These are phyloP conservation scores for Pseudogymnoascus sp. DNA, from an alignment of 2,329 filamentous ascomycete genomes.

Conservation along the genomic window DNA sequence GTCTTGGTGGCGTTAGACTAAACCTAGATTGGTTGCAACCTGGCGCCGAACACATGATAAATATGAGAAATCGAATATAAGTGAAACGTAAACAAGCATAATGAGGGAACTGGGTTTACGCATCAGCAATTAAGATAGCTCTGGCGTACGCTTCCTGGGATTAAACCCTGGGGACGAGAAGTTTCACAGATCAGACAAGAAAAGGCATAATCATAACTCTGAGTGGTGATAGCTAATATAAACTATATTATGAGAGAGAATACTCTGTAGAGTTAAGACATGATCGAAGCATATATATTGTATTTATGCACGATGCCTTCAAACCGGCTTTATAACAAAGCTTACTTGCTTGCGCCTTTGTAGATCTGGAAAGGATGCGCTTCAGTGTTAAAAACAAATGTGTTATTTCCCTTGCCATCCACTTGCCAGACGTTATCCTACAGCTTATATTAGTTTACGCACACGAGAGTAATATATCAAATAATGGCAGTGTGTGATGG, in stretches of 20 bases:
- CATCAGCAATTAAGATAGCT: not conserved
- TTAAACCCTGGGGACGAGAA: not conserved
- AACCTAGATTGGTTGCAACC: not conserved
- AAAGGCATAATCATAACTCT: not conserved
- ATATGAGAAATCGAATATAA: not conserved
- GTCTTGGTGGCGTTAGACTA: not conserved
- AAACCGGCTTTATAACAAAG: not conserved
- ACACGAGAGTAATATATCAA: not conserved
- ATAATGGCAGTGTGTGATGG: not conserved
- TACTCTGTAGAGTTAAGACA: not conserved
- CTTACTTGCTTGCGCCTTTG: not conserved
- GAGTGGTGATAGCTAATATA: not conserved
- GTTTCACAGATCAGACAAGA: not conserved
- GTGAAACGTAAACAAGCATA: not conserved
- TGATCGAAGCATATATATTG: not conserved
- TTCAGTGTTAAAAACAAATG: constrained; percentile 59
- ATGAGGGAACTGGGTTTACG: not conserved
- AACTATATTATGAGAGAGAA: not conserved
- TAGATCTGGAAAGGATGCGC: constrained; percentile 51
- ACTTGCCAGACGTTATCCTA: constrained; percentile 45
- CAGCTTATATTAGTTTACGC: not conserved
- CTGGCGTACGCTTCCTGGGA: not conserved
- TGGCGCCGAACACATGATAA: not conserved
- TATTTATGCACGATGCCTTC: not conserved
- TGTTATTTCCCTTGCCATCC: constrained; percentile 40